Percentiles rank a stretch among this genome's conserved stretches.
Conservation (phyloP, 2,329 filamentous ascomycete species). For the Sodiomyces alkalinus region DNA sequence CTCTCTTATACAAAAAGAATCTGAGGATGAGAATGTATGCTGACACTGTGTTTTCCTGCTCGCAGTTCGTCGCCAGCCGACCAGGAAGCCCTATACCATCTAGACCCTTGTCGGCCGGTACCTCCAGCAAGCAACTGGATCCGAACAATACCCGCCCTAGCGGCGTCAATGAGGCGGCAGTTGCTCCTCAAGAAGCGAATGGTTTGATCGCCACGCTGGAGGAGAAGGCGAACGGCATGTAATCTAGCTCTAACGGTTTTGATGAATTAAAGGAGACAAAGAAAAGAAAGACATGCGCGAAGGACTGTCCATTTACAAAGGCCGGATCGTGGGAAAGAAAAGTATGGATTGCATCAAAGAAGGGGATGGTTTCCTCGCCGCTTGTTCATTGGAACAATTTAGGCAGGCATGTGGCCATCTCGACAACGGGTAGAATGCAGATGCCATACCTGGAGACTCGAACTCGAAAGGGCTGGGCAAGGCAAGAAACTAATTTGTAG, state of each 20-base stretch:
- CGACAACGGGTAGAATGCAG: too few species aligned
- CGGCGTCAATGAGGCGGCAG: conserved; percentile 12
- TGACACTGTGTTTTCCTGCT: conserved; percentile 7
- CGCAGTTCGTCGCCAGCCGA: conserved; percentile 56
- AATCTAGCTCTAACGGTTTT: too few species aligned
- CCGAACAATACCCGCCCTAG: conserved; percentile 8
- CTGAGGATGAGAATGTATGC: conserved; percentile 4
- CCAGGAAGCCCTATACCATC: conserved; percentile 53
- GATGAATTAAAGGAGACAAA: conserved; percentile 2
- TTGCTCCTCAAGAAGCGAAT: conserved; percentile 10
- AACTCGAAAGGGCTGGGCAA: too few species aligned
- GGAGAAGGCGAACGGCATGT: conserved; percentile 21
- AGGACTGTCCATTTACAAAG: too few species aligned
- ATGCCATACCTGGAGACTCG: too few species aligned
- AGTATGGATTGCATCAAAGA: too few species aligned
- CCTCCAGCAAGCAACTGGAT: too few species aligned
- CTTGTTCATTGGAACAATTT: too few species aligned
- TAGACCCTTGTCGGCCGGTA: conserved; percentile 38
- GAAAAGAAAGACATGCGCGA: conserved; percentile 1
- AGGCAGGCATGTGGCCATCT: too few species aligned
- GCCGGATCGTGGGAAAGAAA: too few species aligned
- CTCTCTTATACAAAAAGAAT: not conserved
- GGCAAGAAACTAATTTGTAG: too few species aligned
- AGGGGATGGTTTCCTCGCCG: too few species aligned
- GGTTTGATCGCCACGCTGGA: conserved; percentile 21